Percentiles rank a stretch among this genome's conserved stretches.
Conservation (phyloP, 108 stramenopile genomes). For the Conticribra guillardii region DNA sequence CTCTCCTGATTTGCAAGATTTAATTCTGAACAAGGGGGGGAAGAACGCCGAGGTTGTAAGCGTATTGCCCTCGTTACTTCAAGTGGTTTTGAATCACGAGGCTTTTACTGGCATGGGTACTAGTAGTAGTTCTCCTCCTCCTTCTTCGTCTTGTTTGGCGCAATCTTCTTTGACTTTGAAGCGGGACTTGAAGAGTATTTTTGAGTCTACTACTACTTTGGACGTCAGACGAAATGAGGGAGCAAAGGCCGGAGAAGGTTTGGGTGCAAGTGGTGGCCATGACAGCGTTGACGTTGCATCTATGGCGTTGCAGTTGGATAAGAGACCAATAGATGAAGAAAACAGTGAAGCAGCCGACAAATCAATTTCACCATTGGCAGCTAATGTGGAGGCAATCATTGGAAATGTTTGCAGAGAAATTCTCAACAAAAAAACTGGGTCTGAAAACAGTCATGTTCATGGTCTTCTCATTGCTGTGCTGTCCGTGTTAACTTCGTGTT, state of each 20-base stretch:
- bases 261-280: no score
- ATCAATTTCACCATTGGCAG: constrained; percentile 10
- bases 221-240: neutral
- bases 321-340: no score
- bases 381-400: constrained; percentile 59
- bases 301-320: no score
- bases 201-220: neutral
- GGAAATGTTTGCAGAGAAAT: constrained; percentile 54
- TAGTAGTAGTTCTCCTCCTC: no score
- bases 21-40: neutral
- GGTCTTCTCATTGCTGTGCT: constrained; percentile 67
- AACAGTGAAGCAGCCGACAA: no score
- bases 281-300: no score
- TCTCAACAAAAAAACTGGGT: neutral
- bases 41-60: neutral
- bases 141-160: neutral
- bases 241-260: neutral
- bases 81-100: constrained; percentile 20
- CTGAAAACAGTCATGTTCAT: constrained; percentile 25
- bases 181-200: constrained; percentile 2
- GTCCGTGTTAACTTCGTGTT: constrained; percentile 49
- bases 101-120: constrained; percentile 21
- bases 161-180: neutral
- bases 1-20: constrained; percentile 16
- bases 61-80: constrained; percentile 25